These are phyloP conservation scores for Amanita rubescens DNA, from an alignment of 768 basidiomycete species.

Conservation along the genomic window DNA sequence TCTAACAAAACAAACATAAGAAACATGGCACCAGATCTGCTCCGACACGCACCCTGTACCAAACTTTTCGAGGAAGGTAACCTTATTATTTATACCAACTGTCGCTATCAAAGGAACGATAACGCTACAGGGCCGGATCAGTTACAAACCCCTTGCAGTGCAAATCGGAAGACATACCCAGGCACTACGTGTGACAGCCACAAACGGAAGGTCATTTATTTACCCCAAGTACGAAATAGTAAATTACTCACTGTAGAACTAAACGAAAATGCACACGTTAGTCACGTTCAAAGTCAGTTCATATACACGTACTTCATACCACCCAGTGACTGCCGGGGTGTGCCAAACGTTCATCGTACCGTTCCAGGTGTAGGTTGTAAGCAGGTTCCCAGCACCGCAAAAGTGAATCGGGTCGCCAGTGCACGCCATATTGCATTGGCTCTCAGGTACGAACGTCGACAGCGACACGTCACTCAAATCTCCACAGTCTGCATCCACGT, in stretches of 20 bases:
- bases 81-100: slow-evolving; percentile 74
- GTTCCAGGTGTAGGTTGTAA: slow-evolving; percentile 50
- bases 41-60: slow-evolving; percentile 44
- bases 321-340: slow-evolving; percentile 54
- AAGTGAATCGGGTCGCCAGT: slow-evolving; percentile 64
- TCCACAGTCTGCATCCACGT: slow-evolving; percentile 51
- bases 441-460: slow-evolving; percentile 31
- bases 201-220: background rate
- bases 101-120: slow-evolving; percentile 71
- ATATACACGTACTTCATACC: slow-evolving; percentile 50
- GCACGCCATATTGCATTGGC: slow-evolving; percentile 47
- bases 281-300: too few species aligned
- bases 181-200: slow-evolving; percentile 28
- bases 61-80: slow-evolving; percentile 69
- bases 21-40: background rate
- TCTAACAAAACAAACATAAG: slow-evolving; percentile 18
- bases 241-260: slow-evolving; percentile 39
- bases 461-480: slow-evolving; percentile 49
- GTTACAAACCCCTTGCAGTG: slow-evolving; percentile 2
- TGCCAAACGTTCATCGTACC: slow-evolving; percentile 55
- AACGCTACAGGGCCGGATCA: slow-evolving; percentile 32
- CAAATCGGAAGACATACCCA: slow-evolving; percentile 29
- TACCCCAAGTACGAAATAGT: background rate
- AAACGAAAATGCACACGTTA: background rate
- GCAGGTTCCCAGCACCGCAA: slow-evolving; percentile 52